Evolutionary conservation across 2,329 filamentous ascomycete genomes (phyloP), one percentile per base, ranked within the genome.

Genomic region (Cryphonectria radicalis): DNA sequence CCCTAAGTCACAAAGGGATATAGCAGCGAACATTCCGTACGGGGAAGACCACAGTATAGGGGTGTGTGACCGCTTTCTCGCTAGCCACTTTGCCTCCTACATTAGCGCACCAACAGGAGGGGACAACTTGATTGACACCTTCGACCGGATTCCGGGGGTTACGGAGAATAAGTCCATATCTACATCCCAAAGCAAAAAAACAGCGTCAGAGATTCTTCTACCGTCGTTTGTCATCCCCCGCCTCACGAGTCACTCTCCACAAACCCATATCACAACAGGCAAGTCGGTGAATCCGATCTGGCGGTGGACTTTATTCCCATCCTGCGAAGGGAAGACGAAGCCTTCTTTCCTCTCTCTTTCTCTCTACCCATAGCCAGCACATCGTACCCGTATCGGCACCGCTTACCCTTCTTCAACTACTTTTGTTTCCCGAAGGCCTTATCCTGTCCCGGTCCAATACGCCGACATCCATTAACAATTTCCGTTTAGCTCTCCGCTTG

Each of bases 241-340:
- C 46, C 46, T 22, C 7, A n/a, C 46, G 46, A 50, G 22, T n/a
- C 22, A 17, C 7, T 22, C 46, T 22, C 32, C 62, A 11, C 22
- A 13, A 22, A 22, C 40, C 4, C 32, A 28, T 43, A 64, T 14
- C 32, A 25, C 32, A n/a, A 63, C n/a, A 37, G 42, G 40, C 62
- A 46, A 43, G 6, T 59, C 62, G 62, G 62, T 43, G 62, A 64
- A 42, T 46, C 62, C 62, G 37, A 64, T 64, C 37, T 64, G 62
- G 62, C 62, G 62, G 62, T 64, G 62, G 62, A 64, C 62, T 64
- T n/a, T 17, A 10, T 55, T 55, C 28, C 11, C 11, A 32, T 57
- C 13, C 53, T 28, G 25, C n/a, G 4, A 57, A 28, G 53, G 53
- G 19, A 28, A 28, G n/a, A 25, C 53, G 19, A 50, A 50, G 25